phyloP scores from a whole-genome alignment of 352 stramenopile species.

The Phytophthora tentaculata region DNA sequence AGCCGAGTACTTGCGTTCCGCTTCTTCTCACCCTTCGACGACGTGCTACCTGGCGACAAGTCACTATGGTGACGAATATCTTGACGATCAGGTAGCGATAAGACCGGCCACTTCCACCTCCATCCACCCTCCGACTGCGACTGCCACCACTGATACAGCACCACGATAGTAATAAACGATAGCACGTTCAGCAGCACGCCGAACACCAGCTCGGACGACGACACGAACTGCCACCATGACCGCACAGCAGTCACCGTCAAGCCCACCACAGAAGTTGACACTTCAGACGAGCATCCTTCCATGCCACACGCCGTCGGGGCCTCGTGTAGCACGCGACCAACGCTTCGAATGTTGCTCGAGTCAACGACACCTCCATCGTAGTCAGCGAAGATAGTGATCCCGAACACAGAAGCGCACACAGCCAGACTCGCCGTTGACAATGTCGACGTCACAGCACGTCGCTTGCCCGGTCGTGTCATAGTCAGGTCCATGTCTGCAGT shows the following conservation, averaged over 20 bases:
- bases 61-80: background rate
- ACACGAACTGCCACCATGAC: slow-evolving; percentile 57
- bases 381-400: slow-evolving; percentile 75
- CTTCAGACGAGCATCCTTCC: slow-evolving; percentile 33
- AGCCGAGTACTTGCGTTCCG: background rate
- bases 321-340: slow-evolving; percentile 70
- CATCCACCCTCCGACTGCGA: slow-evolving; percentile 15
- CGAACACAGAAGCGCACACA: slow-evolving; percentile 78
- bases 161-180: slow-evolving; percentile 72
- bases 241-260: slow-evolving; percentile 39
- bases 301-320: slow-evolving; percentile 46
- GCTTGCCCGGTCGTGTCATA: slow-evolving; percentile 42
- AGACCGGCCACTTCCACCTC: slow-evolving; percentile 12
- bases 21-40: slow-evolving; percentile 12
- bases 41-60: background rate
- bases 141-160: slow-evolving; percentile 68
- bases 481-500: slow-evolving; percentile 24
- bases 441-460: slow-evolving; percentile 43
- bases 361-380: slow-evolving; percentile 45
- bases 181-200: slow-evolving; percentile 76
- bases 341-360: slow-evolving; percentile 53
- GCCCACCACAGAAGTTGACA: slow-evolving; percentile 39
- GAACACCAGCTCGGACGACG: slow-evolving; percentile 67
- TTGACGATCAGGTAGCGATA: slow-evolving; percentile 3
- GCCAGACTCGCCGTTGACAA: slow-evolving; percentile 67